Base-by-base conservation (phyloP, 1,284 basidiomycete species). In the Athelia psychrophila region DNA sequence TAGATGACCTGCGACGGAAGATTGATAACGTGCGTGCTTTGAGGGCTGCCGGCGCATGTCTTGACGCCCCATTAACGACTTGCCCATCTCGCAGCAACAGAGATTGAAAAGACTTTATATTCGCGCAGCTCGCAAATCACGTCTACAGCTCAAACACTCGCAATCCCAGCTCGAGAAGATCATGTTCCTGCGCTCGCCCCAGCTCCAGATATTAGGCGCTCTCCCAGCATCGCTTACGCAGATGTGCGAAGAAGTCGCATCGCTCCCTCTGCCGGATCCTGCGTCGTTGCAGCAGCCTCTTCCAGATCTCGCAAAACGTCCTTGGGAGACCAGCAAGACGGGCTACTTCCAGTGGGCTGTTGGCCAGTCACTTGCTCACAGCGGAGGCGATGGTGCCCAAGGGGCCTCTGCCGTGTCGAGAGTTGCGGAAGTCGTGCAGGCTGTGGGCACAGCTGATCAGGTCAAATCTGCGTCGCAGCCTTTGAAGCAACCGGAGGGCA, bases 271-370 rank as follows among this genome's bases (percentile, higher is more conserved):
- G 0, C 66, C 80, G 48, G 79, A 81, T 42, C 69, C 75, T 12
- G 67, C 75, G 1, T 64, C 72, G 6, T 68, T 73, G 3, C 67
- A 77, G 13, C 62, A 69, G 22, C 69, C 72, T 10, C 58, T 73
- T 20, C 58, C 67, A 2, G 83, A 85, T 55, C 81, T 82, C 0
- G 83, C 84, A 6, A 88, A 87, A 65, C 77, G 84, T 10, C 75
- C 75, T 25, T 90, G 87, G 87, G 88, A 90, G 68, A 80, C 77
- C 24, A 80, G 74, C 60, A 78, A 76, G 64, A 74, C 74, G 0
- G 86, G 86, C 6, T 90, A 90, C 63, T 60, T 81, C 8, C 81
- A 81, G 54, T 90, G 87, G 87, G 85, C 83, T 1, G 71, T 81
- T 1, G 72, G 72, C 27, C 27, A 30, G 13, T 30, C 27, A 13